These are phyloP conservation scores for Ganoderma lucidum DNA, from an alignment of 1,284 basidiomycete genomes.

Conservation along the genomic window DNA sequence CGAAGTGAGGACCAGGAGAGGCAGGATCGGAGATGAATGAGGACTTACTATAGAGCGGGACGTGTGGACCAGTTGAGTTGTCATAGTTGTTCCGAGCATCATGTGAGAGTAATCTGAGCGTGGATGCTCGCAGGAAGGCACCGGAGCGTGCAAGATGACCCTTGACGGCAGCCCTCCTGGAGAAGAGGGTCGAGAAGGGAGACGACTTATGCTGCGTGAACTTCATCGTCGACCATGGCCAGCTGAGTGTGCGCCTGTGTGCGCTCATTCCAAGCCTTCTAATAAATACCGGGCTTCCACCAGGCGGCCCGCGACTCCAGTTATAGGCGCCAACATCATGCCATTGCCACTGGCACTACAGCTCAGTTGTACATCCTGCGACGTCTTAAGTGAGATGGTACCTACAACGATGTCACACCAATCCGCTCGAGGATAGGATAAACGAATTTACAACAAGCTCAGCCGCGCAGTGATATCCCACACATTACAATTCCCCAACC, in stretches of 20 bases:
- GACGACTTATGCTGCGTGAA: constrained; percentile 24
- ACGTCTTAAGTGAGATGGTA: too few relatives aligned
- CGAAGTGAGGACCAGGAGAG: not conserved
- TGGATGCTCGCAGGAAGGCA: constrained; percentile 18
- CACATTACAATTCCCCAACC: not conserved
- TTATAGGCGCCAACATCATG: too few relatives aligned
- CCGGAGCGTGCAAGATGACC: constrained; percentile 23
- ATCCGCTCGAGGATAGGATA: not conserved
- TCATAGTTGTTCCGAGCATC: constrained; percentile 20
- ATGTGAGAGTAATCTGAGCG: constrained; percentile 21
- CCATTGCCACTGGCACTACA: too few relatives aligned
- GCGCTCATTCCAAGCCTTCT: not conserved
- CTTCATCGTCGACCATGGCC: constrained; percentile 21
- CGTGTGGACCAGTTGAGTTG: constrained; percentile 18
- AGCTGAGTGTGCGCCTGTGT: not conserved
- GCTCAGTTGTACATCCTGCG: too few relatives aligned
- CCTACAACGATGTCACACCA: not conserved
- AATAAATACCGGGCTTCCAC: not conserved
- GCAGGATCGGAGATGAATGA: not conserved
- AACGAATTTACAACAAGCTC: not conserved
- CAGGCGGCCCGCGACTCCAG: not conserved
- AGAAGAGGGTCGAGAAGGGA: constrained; percentile 20
- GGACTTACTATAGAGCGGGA: constrained; percentile 29
- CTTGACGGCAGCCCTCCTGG: constrained; percentile 17
- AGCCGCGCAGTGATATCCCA: not conserved